phyloP scores from a whole-genome alignment of 2,329 filamentous ascomycete genomes.

The Beauveria pseudobassiana region DNA sequence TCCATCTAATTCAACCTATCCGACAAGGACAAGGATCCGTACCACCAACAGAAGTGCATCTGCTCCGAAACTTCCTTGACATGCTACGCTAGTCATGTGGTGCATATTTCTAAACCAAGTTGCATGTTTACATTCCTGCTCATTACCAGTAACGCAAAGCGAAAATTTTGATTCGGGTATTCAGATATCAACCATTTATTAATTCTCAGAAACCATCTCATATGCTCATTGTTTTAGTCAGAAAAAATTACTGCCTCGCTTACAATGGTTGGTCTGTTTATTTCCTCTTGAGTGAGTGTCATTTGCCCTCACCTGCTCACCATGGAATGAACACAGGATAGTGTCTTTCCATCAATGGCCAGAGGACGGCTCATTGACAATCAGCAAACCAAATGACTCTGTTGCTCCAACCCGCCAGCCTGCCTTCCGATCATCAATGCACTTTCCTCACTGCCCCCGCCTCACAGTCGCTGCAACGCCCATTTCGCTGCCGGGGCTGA shows the following conservation, averaged over 20 bases:
- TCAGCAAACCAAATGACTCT: too few relatives aligned
- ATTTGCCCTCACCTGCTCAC: background rate
- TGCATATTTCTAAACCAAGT: background rate
- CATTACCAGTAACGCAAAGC: background rate
- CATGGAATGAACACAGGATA: background rate
- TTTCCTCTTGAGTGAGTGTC: background rate
- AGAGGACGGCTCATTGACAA: background rate
- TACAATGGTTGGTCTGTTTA: background rate
- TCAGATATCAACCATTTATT: background rate
- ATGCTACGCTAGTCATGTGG: background rate
- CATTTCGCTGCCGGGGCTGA: background rate
- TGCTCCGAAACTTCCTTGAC: background rate
- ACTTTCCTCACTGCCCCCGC: background rate
- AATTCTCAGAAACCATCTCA: background rate
- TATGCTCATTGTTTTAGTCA: too few relatives aligned
- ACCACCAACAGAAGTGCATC: background rate
- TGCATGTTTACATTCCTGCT: background rate
- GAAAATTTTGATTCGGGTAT: background rate
- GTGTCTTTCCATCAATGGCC: background rate
- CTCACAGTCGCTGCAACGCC: background rate
- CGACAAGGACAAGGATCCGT: background rate
- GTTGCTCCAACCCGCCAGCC: too few relatives aligned
- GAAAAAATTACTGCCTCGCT: background rate
- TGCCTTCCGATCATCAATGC: too few relatives aligned
- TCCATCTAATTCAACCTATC: background rate